Evolutionary conservation across 768 basidiomycete species (phyloP).

Genomic region (Tubosaeta sp.): DNA sequence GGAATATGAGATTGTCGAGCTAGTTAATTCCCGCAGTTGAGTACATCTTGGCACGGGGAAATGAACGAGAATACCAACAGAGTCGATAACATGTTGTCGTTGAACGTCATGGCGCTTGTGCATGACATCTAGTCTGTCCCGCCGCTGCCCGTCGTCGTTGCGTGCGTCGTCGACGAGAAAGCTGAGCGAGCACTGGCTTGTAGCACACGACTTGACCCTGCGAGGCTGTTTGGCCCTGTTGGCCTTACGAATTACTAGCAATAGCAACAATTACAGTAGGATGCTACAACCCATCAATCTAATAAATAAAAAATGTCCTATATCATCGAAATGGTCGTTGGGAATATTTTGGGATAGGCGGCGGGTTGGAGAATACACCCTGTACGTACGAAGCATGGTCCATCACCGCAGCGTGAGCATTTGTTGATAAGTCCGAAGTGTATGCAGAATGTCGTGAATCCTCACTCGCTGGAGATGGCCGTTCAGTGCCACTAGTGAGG

Average conservation of each 20-base stretch:
- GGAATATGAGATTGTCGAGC: slow-evolving; percentile 70
- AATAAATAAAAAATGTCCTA: slow-evolving; percentile 1
- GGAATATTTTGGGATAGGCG: slow-evolving; percentile 5
- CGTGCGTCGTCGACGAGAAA: slow-evolving; percentile 8
- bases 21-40: slow-evolving; percentile 24
- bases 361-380: slow-evolving; percentile 12
- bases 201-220: not conserved
- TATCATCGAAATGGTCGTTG: slow-evolving; percentile 5
- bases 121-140: slow-evolving; percentile 43
- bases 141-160: slow-evolving; percentile 13
- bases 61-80: slow-evolving; percentile 40
- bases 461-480: slow-evolving; percentile 9
- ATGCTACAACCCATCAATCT: not conserved
- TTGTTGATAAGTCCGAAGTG: slow-evolving; percentile 23
- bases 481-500: not conserved
- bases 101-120: slow-evolving; percentile 60
- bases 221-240: slow-evolving; percentile 30
- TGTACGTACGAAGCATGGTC: slow-evolving; percentile 26
- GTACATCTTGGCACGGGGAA: slow-evolving; percentile 5
- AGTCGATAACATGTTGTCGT: slow-evolving; percentile 65
- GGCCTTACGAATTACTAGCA: not conserved
- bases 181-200: not conserved
- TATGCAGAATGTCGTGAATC: slow-evolving; percentile 15
- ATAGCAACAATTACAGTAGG: not conserved
- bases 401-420: slow-evolving; percentile 27